Evolutionary conservation across 179 eudicot species (phyloP).

Genomic region (Beta macrorhiza): DNA sequence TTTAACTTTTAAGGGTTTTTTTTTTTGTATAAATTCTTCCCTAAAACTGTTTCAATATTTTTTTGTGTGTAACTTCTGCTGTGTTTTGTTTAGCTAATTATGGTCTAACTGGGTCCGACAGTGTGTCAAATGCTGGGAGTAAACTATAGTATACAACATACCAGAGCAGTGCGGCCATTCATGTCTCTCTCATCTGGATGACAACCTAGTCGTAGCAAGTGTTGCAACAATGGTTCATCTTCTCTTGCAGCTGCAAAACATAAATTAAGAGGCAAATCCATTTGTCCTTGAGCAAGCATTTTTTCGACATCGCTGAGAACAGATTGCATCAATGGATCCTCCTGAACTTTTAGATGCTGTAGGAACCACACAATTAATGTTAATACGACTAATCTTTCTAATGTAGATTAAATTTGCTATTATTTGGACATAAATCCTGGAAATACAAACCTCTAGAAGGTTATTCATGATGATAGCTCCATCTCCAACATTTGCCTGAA

Average conservation of each 20-base stretch:
- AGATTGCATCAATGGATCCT: constrained; percentile 45
- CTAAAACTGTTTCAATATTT: too few species aligned
- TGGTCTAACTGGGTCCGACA: background rate
- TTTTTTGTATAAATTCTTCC: too few species aligned
- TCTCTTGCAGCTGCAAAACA: constrained; percentile 69
- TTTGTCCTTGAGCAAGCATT: constrained; percentile 69
- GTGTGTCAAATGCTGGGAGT: background rate
- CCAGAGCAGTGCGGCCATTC: constrained; percentile 70
- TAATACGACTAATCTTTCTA: background rate
- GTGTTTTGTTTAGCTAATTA: too few species aligned
- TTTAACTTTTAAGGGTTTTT: too few species aligned
- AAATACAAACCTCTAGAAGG: constrained; percentile 61
- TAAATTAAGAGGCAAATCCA: constrained; percentile 73
- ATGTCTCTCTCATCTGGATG: constrained; percentile 69
- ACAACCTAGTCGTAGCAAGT: constrained; percentile 51
- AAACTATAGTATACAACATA: constrained; percentile 18
- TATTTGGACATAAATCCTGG: too few species aligned
- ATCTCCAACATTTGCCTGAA: constrained; percentile 86
- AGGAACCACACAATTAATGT: background rate
- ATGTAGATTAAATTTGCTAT: too few species aligned
- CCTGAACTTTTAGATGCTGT: constrained; percentile 57
- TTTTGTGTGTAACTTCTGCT: too few species aligned
- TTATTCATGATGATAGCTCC: constrained; percentile 82
- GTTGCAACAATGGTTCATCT: constrained; percentile 56
- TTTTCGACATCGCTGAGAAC: constrained; percentile 53